phyloP scores from a whole-genome alignment of 2,329 filamentous ascomycete species.

The Epichloe baconii region DNA sequence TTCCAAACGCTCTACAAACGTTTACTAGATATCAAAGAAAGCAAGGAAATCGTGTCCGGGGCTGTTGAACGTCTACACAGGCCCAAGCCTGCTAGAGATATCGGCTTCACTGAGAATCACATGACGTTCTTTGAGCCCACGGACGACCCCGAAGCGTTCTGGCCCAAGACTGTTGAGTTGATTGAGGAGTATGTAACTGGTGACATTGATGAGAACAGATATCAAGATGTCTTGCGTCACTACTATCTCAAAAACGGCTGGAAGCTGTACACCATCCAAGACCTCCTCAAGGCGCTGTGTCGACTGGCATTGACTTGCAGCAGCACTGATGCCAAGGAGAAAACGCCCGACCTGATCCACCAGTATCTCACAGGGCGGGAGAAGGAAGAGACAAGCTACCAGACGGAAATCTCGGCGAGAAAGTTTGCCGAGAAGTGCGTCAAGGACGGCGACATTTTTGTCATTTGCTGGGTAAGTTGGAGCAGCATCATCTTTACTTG shows the following conservation, averaged over 20 bases:
- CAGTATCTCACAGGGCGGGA: constrained; percentile 74
- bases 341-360: constrained; percentile 79
- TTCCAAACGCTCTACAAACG: constrained; percentile 86
- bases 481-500: neutral
- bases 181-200: constrained; percentile 77
- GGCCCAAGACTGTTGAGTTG: constrained; percentile 71
- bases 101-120: constrained; percentile 70
- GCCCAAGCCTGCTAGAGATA: constrained; percentile 67
- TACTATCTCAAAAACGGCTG: constrained; percentile 87
- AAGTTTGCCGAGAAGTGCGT: constrained; percentile 87
- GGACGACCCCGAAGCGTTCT: constrained; percentile 56
- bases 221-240: constrained; percentile 82
- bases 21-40: constrained; percentile 70
- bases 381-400: constrained; percentile 75
- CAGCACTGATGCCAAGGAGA: constrained; percentile 79
- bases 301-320: constrained; percentile 75
- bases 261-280: constrained; percentile 86
- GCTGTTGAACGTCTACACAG: constrained; percentile 62
- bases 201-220: constrained; percentile 67
- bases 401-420: constrained; percentile 78
- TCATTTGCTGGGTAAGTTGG: constrained; percentile 73
- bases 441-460: constrained; percentile 85
- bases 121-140: constrained; percentile 62
- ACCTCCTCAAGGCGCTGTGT: constrained; percentile 69
- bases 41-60: constrained; percentile 57